Conservation (phyloP, 768 basidiomycete genomes). For the Rubroboletus pulcherrimus region DNA sequence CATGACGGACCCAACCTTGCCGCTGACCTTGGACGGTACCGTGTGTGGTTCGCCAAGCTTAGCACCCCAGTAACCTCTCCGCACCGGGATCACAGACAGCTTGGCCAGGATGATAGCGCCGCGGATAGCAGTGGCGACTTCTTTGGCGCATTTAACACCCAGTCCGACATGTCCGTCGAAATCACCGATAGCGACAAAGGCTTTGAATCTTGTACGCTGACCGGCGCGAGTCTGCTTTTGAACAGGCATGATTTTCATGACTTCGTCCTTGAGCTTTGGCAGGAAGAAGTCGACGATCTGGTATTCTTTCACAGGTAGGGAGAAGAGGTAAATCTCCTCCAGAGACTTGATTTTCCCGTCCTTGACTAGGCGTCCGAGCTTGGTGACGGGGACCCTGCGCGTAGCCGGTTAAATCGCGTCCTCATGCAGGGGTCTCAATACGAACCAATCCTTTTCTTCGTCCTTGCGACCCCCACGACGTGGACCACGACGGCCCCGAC, state of each 20-base stretch:
- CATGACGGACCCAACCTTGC: conserved; percentile 99
- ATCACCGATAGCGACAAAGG: conserved; percentile 99
- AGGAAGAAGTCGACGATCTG: conserved; percentile 99
- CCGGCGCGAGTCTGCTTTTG: conserved; percentile 99
- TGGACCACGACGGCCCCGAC: conserved; percentile 69
- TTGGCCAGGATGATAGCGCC: conserved; percentile 99
- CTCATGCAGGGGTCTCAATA: conserved; percentile 6
- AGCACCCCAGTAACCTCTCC: conserved; percentile 99
- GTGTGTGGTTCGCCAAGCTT: conserved; percentile 99
- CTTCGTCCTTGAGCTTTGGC: conserved; percentile 98
- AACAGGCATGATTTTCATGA: conserved; percentile 99
- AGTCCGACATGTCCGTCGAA: conserved; percentile 98
- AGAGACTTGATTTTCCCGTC: conserved; percentile 99
- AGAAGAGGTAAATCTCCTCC: conserved; percentile 99
- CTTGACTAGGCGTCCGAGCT: conserved; percentile 97
- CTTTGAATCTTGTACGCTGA: conserved; percentile 99
- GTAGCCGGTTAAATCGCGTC: conserved; percentile 8
- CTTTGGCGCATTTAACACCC: conserved; percentile 99
- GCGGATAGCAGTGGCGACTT: conserved; percentile 99
- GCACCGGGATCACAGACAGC: conserved; percentile 95
- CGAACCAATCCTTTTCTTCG: conserved; percentile 99
- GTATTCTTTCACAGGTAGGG: conserved; percentile 98
- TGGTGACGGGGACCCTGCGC: conserved; percentile 92
- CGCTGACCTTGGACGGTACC: conserved; percentile 96
- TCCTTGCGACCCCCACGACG: conserved; percentile 98